Evolutionary conservation across 2,329 filamentous ascomycete species (phyloP), one percentile per base, ranked within the genome.

Genomic region (Rhynchosporium secalis): DNA sequence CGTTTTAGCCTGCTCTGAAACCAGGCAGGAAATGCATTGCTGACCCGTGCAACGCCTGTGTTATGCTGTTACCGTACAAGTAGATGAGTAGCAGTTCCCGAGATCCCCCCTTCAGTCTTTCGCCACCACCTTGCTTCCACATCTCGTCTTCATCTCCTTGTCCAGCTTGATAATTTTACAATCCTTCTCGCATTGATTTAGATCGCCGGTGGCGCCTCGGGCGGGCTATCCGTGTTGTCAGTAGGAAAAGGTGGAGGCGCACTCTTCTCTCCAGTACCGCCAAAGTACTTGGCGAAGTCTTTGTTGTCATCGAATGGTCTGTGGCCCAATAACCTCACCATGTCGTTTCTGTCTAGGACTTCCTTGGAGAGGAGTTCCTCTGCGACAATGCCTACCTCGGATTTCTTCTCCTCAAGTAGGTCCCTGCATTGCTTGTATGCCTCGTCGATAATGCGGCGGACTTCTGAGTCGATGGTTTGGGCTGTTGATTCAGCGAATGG

Each of bases 261-360:
- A 70, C 82, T 83, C 72, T 82, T 84, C 72, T 75, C 74, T 28
- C 74, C 75, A 58, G 78, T 80, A 62, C 83, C 83, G 63, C 83
- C 84, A 76, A 99, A 99, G 80, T 96, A 99, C 81, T 97, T 97
- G 72, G 88, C 82, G 77, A 99, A 98, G 72, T 98, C 93, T 71
- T 90, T 88, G 71, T 74, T 71, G 15, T 98, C 94, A 46, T 89
- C 88, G 71, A 90, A 98, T 13, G 92, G 91, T 67, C 95, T 80
- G 52, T 88, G 88, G 28, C 95, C 95, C 31, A 99, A 81, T 61
- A 99, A 80, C 33, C 95, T 83, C 56, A 98, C 86, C 84, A 98
- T 89, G 76, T 99, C 95, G 72, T 99, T 95, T 62, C 95, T 84
- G 40, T 88, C 87, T 28, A 99, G 83, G 71, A 97, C 88, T 79